Evolutionary conservation across 108 stramenopile species (phyloP), one percentile per base, ranked within the genome.

Genomic region (Seminavis robusta): DNA sequence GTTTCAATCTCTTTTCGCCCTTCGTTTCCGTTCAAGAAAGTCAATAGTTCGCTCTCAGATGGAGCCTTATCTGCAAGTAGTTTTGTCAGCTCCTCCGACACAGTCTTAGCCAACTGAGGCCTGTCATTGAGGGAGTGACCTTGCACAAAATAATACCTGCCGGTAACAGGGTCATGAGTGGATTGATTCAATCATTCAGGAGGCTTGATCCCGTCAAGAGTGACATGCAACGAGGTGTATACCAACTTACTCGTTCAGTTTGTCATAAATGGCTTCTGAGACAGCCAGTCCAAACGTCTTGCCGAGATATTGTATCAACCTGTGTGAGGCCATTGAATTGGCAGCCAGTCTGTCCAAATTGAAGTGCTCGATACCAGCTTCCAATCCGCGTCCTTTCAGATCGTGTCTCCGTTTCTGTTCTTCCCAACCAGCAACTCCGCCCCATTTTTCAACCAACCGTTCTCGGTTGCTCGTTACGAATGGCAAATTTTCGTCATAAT

Each of bases 301-400:
- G 10, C 87, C 85, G 25, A 93, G 33, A 50, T 85, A 51, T 42
- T 89, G 87, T 59, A 93, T 88, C 30, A 93, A 61, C 33, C 91
- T 71, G 65, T 93, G 91, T 32, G 80, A 82, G 36, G 84, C 84
- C 87, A 89, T 93, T 1, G 83, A 81, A 55, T 89, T 93, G 29
- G 83, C 74, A 21, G 91, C 79, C 37, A 89, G 65, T 52, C 91
- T 51, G 59, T 89, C 85, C 52, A 88, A 49, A 74, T 93, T 93
- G 54, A 93, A 93, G 54, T 83, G 76, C n/a, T 80, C 75, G 23
- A 93, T 93, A 0, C 91, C 91, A 0, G 85, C 91, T 31, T 73
- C 81, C 28, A 58, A 0, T 31, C 91, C 91, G 48, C 91, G 61
- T 11, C 85, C 87, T 59, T 89, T 89, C 16, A 93, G 55, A 61